Base-by-base conservation (phyloP, 768 basidiomycete genomes). In the Boletus fagicola region DNA sequence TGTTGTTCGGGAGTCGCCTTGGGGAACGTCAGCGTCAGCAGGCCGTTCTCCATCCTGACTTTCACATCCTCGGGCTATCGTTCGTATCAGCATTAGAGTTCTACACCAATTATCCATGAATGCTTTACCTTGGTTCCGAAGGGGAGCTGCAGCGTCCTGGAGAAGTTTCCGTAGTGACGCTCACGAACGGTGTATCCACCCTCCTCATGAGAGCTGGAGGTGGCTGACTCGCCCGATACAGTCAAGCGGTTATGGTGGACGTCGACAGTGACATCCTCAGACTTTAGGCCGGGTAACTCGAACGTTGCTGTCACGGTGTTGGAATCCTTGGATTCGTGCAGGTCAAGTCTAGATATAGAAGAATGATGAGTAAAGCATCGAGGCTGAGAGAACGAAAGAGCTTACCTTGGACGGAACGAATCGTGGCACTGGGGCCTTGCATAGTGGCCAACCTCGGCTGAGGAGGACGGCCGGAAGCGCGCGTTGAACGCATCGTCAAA, bases 281-380 rank as follows among this genome's bases (percentile, higher is more conserved):
- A 78, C 58, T 75, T 78, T 50, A 84, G 62, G 10, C 83, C 78
- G 4, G 83, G 82, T 6, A 82, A 67, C 63, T 83, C 82, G 61
- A 84, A 80, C 3, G 76, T 77, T 18, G 79, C 82, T 2, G 78
- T 82, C 36, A 83, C 74, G 47, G 13, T 20, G 30, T 48, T 20
- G n/a, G 13, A 31, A 1, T 74, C 71, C 4, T 72, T 62, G 50
- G 75, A 72, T 64, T 82, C 79, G 51, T 78, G 72, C 1, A 83
- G 49, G 59, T 82, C 78, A 68, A 84, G 68, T 30, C 76, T 76
- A 15, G 18, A 16, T 9, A 20, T n/a, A 24, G 9, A 12, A 12
- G 2, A 22, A 11, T 30, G 28, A 7, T 12, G 11, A 26, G n/a
- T 8, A 13, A 1, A 45, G 9, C 20, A 35, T 18, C 2, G 15